Evolutionary conservation across 257 asterid genomes (phyloP).

Genomic region (Capsicum chinense): DNA sequence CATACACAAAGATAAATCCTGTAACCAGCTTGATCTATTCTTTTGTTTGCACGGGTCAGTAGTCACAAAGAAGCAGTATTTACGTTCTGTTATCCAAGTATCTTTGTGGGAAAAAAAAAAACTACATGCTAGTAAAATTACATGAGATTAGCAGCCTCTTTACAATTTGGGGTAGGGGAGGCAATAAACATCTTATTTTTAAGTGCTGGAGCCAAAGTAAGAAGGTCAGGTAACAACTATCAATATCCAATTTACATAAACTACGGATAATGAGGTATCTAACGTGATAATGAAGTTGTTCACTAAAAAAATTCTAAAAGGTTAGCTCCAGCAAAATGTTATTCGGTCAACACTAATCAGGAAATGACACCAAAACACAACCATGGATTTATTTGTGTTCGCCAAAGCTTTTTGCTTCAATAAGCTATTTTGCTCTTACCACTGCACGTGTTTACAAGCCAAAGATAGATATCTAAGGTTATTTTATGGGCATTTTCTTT

Average conservation of each 20-base stretch:
- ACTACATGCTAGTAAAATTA: background rate
- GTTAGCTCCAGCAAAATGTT: background rate
- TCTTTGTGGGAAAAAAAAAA: background rate
- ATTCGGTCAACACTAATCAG: background rate
- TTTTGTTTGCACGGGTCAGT: background rate
- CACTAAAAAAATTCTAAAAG: background rate
- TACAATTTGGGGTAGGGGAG: background rate
- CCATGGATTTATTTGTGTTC: background rate
- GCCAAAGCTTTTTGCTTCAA: background rate
- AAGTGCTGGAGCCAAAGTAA: background rate
- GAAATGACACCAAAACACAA: background rate
- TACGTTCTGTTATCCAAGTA: background rate
- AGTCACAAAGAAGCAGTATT: background rate
- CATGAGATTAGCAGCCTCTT: slow-evolving; percentile 23
- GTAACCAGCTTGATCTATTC: slow-evolving; percentile 21
- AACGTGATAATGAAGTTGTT: slow-evolving; percentile 11
- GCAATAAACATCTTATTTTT: slow-evolving; percentile 17
- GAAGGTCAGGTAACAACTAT: slow-evolving; percentile 8
- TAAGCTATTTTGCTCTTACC: background rate
- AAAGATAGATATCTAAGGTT: slow-evolving; percentile 11
- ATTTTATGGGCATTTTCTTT: background rate
- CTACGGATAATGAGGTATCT: background rate
- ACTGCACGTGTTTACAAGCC: slow-evolving; percentile 25
- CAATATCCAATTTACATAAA: slow-evolving; percentile 21
- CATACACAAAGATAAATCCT: slow-evolving; percentile 34